These are phyloP conservation scores for Cotoneaster glaucophyllus DNA, from an alignment of 306 rosid species.

Conservation along the genomic window DNA sequence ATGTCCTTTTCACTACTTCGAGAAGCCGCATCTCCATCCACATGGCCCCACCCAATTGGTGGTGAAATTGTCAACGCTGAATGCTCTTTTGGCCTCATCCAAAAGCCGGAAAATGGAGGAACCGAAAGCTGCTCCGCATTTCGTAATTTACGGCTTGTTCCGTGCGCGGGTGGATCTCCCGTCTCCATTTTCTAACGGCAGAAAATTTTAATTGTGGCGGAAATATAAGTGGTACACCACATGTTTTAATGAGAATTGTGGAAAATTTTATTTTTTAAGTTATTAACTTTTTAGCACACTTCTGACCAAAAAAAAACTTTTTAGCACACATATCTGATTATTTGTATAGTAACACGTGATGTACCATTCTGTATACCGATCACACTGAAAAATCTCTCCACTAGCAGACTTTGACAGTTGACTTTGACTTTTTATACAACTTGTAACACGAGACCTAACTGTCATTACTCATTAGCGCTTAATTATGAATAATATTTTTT, in stretches of 20 bases:
- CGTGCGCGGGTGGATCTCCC: not conserved
- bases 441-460: not conserved
- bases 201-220: not conserved
- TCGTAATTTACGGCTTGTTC: not conserved
- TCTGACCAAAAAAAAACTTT: too few relatives aligned
- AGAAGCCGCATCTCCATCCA: not conserved
- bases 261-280: too few relatives aligned
- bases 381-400: too few relatives aligned
- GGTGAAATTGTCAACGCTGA: not conserved
- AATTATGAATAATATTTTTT: too few relatives aligned
- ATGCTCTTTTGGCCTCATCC: not conserved
- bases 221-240: rapidly evolving
- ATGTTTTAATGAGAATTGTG: too few relatives aligned
- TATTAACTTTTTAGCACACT: too few relatives aligned
- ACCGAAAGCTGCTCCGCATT: not conserved
- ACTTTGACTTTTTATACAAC: not conserved
- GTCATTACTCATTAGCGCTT: too few relatives aligned
- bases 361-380: too few relatives aligned
- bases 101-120: not conserved
- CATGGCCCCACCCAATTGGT: not conserved
- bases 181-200: not conserved
- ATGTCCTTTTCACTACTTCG: not conserved
- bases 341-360: too few relatives aligned
- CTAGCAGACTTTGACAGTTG: not conserved
- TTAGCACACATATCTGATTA: too few relatives aligned